Evolutionary conservation across 139 green algal genomes (phyloP).

Genomic region (Spirogloea muscicola): DNA sequence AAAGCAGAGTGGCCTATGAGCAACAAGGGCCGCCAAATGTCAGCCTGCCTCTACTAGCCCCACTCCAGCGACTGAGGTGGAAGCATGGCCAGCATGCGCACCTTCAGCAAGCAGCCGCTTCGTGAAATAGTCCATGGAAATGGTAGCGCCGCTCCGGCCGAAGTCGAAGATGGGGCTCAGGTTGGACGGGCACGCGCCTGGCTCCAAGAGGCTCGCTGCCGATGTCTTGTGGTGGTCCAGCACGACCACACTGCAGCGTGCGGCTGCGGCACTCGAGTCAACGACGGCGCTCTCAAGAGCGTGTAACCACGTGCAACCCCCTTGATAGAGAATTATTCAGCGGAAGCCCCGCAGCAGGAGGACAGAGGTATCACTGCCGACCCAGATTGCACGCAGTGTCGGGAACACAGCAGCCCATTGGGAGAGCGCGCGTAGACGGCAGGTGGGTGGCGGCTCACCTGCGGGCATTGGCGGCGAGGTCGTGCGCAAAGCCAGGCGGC

Average conservation of each 20-base stretch:
- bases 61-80: no score
- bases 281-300: no score
- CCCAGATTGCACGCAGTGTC: background rate
- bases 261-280: no score
- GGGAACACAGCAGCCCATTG: background rate
- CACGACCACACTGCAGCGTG: constrained; percentile 50
- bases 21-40: background rate
- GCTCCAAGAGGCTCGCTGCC: constrained; percentile 40
- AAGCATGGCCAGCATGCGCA: no score
- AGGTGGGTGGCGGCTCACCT: no score
- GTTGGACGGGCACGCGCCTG: constrained; percentile 6
- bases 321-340: background rate
- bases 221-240: constrained; percentile 72
- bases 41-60: background rate
- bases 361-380: no score
- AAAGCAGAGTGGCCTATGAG: background rate
- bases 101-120: constrained; percentile 32
- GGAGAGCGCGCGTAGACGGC: no score
- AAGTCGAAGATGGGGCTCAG: constrained; percentile 60
- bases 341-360: background rate
- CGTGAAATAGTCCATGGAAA: constrained; percentile 60
- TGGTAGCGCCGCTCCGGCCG: constrained; percentile 56
- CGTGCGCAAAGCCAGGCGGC: constrained; percentile 47
- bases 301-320: no score
- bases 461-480: constrained; percentile 22